These are phyloP conservation scores for Blastocystis sp. DNA, from an alignment of 352 stramenopile species.

Conservation along the genomic window DNA sequence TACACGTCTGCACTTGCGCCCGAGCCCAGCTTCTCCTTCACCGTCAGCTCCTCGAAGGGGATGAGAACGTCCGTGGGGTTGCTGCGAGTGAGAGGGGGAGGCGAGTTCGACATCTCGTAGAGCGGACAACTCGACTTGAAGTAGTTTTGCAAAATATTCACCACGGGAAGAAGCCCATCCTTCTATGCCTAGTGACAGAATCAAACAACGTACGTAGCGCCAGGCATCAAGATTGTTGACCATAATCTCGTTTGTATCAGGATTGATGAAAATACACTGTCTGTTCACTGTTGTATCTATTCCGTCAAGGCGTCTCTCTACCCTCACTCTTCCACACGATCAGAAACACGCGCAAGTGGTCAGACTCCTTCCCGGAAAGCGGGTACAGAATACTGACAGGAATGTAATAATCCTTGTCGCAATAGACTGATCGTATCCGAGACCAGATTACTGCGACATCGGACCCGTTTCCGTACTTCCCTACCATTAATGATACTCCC, in stretches of 20 bases:
- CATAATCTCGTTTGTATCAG: not conserved
- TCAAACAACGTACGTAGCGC: not conserved
- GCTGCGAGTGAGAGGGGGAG: not conserved
- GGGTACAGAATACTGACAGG: slow-evolving; percentile 43
- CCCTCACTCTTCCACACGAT: slow-evolving; percentile 18
- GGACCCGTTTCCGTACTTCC: slow-evolving; percentile 10
- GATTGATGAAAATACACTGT: slow-evolving; percentile 5
- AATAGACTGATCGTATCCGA: slow-evolving; percentile 31
- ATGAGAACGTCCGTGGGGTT: slow-evolving; percentile 45
- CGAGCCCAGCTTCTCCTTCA: slow-evolving; percentile 13
- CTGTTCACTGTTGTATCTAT: slow-evolving; percentile 51
- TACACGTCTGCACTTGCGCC: slow-evolving; percentile 14
- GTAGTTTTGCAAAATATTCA: slow-evolving; percentile 3
- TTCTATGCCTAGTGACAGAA: not conserved
- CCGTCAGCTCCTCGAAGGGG: not conserved
- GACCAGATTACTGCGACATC: not conserved
- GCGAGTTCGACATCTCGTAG: slow-evolving; percentile 9
- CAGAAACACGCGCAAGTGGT: slow-evolving; percentile 9
- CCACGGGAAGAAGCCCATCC: not conserved
- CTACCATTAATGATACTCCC: not conserved
- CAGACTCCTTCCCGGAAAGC: not conserved
- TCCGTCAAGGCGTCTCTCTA: no score
- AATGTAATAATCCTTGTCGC: slow-evolving; percentile 49
- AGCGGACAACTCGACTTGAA: not conserved
- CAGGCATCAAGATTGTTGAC: not conserved